phyloP scores from a whole-genome alignment of 106 monocot genomes.

The Dioscorea alata region DNA sequence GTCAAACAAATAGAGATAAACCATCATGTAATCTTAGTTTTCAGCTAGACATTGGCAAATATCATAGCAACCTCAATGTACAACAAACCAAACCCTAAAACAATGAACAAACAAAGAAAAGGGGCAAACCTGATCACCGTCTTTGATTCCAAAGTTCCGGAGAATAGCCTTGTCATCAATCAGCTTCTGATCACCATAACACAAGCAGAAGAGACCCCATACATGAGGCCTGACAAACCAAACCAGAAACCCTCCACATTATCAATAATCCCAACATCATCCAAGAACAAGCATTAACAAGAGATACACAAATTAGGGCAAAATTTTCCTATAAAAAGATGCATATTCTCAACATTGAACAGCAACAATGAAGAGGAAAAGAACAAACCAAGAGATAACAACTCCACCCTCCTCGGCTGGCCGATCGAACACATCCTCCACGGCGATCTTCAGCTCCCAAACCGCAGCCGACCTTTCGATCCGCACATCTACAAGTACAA shows the following conservation, averaged over 20 bases:
- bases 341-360: too few species aligned
- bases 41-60: too few species aligned
- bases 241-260: too few species aligned
- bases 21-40: too few species aligned
- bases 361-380: too few species aligned
- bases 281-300: too few species aligned
- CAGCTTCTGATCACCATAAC: slow-evolving; percentile 42
- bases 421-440: slow-evolving; percentile 26
- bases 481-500: slow-evolving; percentile 16
- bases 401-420: slow-evolving; percentile 1
- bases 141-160: slow-evolving; percentile 42
- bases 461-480: slow-evolving; percentile 25
- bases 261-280: too few species aligned
- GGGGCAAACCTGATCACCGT: slow-evolving; percentile 55
- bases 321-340: too few species aligned
- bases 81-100: too few species aligned
- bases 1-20: too few species aligned
- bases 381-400: slow-evolving; percentile 24
- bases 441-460: slow-evolving; percentile 26
- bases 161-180: slow-evolving; percentile 36
- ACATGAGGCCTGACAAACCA: slow-evolving; percentile 51
- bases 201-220: slow-evolving; percentile 76
- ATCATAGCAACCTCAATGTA: too few species aligned
- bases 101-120: background rate
- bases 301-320: too few species aligned